Base-by-base conservation (phyloP, 176 grass and related monocot genomes). In the Phyllostachys edulis region DNA sequence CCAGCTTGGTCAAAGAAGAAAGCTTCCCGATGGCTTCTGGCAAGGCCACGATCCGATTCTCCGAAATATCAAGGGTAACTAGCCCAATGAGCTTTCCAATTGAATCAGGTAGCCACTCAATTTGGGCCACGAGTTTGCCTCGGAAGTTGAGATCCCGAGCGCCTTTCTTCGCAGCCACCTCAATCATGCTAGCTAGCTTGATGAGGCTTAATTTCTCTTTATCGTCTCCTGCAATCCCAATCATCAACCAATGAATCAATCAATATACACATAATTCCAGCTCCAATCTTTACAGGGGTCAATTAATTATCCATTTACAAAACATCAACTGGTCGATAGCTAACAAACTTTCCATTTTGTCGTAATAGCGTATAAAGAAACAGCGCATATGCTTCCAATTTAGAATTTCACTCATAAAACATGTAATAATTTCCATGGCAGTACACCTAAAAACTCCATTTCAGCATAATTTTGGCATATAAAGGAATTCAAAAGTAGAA, bases 101-200 rank as follows among this genome's bases (percentile, higher is more conserved):
- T 59, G 97, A 99, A 89, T 96, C 97, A 63, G 97, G 97, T 45
- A 99, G 67, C 93, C 93, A 99, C 78, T 99, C 97, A n/a, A 99
- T 94, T 82, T 96, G 91, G 72, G 67, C 50, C 65, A 85, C 87
- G 61, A 99, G 91, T 77, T 91, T 96, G 79, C 81, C 89, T 79
- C 94, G 91, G 7, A 99, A 77, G 62, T 84, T 88, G 18, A 99
- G 84, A 44, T 96, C 97, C 2, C 54, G 80, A 24, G 74, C 36
- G 36, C 91, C 88, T 79, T 92, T 99, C 82, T 96, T 99, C 37
- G 97, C 91, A 59, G 89, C 89, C 18, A 94, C 88, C 72, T 94
- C 97, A 78, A 99, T 92, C 90, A 88, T 88, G 75, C 93, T 96
- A 82, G 97, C 93, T 11, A 99, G 88, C 86, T 92, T 95, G 69